Evolutionary conservation across 164 flowering plant species (phyloP), one percentile per base, ranked within the genome.

Genomic region (Vitis riparia): DNA sequence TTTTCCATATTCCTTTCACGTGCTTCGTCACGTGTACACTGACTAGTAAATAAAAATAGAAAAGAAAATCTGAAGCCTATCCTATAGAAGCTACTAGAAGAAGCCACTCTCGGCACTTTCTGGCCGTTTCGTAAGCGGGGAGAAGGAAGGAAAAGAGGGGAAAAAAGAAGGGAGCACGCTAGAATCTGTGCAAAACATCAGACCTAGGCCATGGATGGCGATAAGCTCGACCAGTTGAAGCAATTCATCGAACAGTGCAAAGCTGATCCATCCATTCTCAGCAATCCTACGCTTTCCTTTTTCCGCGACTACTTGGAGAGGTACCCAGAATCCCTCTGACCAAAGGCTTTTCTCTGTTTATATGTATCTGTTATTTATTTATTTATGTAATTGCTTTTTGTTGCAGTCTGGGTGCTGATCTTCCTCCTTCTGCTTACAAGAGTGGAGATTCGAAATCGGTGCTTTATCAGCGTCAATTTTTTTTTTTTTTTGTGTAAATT

Each of bases 241-340:
- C 81, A 67, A 5, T 95, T 95, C 86, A 65, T 95, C 62, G 88
- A 91, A 9, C 91, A 80, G 75, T 87, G 91, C 81, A 82, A 88
- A 68, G 23, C 92, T 62, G 73, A 90, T 72, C 99, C 99, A 2
- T 83, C 96, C 58, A 13, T 90, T 17, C 97, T 95, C 79, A 37
- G 49, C 47, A 87, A 88, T 72, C 97, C 99, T 29, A 86, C 97
- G 9, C 86, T 95, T 37, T 76, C 89, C 76, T 95, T 95, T 89
- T 95, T 95, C 93, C 86, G 88, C 62, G 96, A 91, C 55, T 93
- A 95, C 78, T 85, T 95, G 75, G 86, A 88, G 32, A 94, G 95
- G 98, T 93, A 68, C 44, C 5, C 5, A 37, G 44, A 51, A n/a
- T 50, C 49, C 66, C 65, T 32, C 32, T 59, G 3, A 32, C 17